These are phyloP conservation scores for Chrysoporthe puriensis DNA, from an alignment of 2,329 filamentous ascomycete species.

Conservation along the genomic window DNA sequence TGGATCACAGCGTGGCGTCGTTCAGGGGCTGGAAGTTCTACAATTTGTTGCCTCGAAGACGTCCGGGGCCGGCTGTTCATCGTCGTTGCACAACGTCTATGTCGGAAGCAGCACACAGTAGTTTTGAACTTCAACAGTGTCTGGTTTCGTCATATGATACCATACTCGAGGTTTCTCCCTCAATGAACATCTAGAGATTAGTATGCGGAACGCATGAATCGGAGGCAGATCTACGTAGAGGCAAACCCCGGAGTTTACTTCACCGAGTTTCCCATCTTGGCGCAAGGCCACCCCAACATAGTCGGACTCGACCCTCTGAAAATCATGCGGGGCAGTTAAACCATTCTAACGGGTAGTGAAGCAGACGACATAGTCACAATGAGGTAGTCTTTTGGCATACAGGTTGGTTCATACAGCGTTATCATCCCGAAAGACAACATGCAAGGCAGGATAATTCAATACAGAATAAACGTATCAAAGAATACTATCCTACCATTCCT, in stretches of 20 bases:
- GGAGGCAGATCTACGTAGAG: not conserved
- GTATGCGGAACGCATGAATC: not conserved
- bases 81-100: not conserved
- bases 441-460: not conserved
- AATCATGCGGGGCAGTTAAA: slow-evolving; percentile 6
- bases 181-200: not conserved
- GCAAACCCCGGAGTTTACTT: slow-evolving; percentile 11
- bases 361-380: not conserved
- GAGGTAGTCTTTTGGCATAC: not conserved
- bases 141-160: not conserved
- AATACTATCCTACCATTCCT: not conserved
- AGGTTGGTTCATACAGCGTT: not conserved
- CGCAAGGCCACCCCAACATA: slow-evolving; percentile 1
- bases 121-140: not conserved
- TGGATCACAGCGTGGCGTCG: not conserved
- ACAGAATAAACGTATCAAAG: not conserved
- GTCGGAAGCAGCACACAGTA: not conserved
- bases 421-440: not conserved
- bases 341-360: not conserved
- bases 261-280: slow-evolving; percentile 14
- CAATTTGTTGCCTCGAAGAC: not conserved
- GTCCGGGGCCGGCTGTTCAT: not conserved
- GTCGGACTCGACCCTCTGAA: slow-evolving; percentile 2
- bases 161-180: not conserved
- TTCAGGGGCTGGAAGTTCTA: not conserved